Evolutionary conservation across 129 eudicot species (phyloP), one percentile per base, ranked within the genome.

Genomic region (Sambucus nigra): DNA sequence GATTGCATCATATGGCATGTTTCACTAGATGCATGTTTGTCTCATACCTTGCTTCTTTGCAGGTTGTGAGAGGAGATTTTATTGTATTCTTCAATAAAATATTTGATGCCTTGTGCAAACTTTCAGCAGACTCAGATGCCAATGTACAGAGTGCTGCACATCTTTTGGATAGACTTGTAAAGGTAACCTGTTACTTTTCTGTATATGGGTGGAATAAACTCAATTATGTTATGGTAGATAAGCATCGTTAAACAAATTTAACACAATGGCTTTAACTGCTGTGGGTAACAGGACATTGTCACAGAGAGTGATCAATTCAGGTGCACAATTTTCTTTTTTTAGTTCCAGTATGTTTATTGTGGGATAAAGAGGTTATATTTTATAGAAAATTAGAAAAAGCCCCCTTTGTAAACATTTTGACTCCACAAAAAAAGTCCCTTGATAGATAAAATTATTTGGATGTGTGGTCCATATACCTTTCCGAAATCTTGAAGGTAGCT

Each of bases 141-240:
- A 86, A 86, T 82, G 95, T 91, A 62, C 99, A 91, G 53, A 86
- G 94, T 82, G 99, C 99, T 59, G 95, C 99, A 69, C 95, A 91
- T 82, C 99, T 91, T 52, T 70, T 91, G 75, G 99, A 91, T 65
- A 80, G 87, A 73, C 95, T 91, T 57, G 99, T 91, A 56, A 91
- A 91, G 94, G 99, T 91, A 38, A 42, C 42, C 26, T 0, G 2
- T 20, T 19, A 26, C 17, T 19, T 18, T 3, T 18, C 33, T 28
- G 45, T 10, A n/a, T 57, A 24, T 14, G 13, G 42, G 42, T 15
- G 13, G 42, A n/a, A n/a, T n/a, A n/a, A n/a, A 35, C 42, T 15
- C 42, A 7, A 35, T 35, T 35, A 35, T 35, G 42, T 35, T 35
- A 12, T 35, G 42, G 13, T 35, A 35, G 42, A 12, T 35, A 12